Conservation (phyloP, 1,139 yeast genomes). For the Zygosaccharomyces pseudobailii region DNA sequence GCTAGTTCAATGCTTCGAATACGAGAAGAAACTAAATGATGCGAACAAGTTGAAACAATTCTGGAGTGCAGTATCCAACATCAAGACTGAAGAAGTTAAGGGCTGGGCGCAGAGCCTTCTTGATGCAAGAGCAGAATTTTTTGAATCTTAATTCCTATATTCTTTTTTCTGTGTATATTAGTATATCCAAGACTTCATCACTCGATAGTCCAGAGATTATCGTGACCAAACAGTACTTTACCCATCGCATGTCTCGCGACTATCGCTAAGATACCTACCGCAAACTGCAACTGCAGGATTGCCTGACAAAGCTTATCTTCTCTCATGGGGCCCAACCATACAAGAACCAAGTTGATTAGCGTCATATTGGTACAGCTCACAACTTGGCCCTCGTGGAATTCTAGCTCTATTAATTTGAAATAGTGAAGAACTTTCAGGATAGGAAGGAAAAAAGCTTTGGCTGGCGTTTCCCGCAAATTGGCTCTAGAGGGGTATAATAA, state of each 20-base stretch:
- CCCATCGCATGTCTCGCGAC: conserved; percentile 79
- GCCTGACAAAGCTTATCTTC: conserved; percentile 69
- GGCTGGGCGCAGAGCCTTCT: conserved; percentile 66
- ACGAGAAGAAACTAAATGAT: conserved; percentile 62
- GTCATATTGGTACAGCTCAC: conserved; percentile 74
- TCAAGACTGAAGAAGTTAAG: conserved; percentile 69
- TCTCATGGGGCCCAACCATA: conserved; percentile 83
- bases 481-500: conserved; percentile 73
- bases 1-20: conserved; percentile 86
- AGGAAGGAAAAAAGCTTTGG: conserved; percentile 32
- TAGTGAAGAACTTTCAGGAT: conserved; percentile 34
- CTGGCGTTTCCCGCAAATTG: conserved; percentile 37
- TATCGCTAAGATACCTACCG: conserved; percentile 62
- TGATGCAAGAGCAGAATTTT: conserved; percentile 47
- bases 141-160: conserved; percentile 4
- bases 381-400: conserved; percentile 26
- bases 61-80: conserved; percentile 54
- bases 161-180: not conserved
- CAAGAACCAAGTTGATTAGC: conserved; percentile 72
- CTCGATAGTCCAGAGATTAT: conserved; percentile 50
- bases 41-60: conserved; percentile 63
- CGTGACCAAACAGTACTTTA: conserved; percentile 82
- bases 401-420: conserved; percentile 46
- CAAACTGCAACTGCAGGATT: conserved; percentile 58
- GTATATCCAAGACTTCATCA: conserved; percentile 3